Evolutionary conservation across 148 eudicot species (phyloP).

Genomic region (Arbutus unedo): DNA sequence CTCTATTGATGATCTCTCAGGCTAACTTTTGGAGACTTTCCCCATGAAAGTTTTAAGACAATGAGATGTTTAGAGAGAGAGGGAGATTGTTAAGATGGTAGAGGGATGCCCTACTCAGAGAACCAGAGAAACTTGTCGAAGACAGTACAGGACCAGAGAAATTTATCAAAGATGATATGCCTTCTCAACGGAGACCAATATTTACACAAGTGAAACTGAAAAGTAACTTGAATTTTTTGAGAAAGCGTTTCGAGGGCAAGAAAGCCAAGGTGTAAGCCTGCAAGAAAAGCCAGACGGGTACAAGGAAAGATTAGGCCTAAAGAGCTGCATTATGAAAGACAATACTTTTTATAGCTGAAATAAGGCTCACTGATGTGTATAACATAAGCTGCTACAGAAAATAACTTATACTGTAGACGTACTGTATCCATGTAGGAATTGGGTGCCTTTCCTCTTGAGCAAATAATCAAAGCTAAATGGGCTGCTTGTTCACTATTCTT

Average conservation of each 20-base stretch:
- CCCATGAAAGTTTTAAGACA: constrained; percentile 3
- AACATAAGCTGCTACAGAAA: too few relatives aligned
- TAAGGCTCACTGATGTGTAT: neutral
- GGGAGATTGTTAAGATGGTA: neutral
- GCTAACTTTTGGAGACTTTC: neutral
- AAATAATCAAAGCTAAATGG: too few relatives aligned
- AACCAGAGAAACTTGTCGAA: neutral
- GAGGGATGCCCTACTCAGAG: neutral
- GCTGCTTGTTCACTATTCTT: too few relatives aligned
- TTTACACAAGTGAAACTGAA: neutral
- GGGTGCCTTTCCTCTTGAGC: too few relatives aligned
- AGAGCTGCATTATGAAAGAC: neutral
- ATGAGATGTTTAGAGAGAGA: neutral
- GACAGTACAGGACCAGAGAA: constrained; percentile 3
- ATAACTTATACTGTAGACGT: too few relatives aligned
- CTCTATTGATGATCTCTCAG: neutral
- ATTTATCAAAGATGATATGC: neutral
- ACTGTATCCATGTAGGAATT: too few relatives aligned
- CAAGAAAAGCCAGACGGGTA: constrained; percentile 8
- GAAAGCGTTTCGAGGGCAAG: neutral
- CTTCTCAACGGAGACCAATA: neutral
- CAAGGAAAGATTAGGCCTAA: neutral
- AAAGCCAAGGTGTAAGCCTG: neutral
- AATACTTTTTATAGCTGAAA: neutral
- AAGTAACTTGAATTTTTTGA: neutral